Base-by-base conservation (phyloP, 306 rosid species). In the Medicago arabica region DNA sequence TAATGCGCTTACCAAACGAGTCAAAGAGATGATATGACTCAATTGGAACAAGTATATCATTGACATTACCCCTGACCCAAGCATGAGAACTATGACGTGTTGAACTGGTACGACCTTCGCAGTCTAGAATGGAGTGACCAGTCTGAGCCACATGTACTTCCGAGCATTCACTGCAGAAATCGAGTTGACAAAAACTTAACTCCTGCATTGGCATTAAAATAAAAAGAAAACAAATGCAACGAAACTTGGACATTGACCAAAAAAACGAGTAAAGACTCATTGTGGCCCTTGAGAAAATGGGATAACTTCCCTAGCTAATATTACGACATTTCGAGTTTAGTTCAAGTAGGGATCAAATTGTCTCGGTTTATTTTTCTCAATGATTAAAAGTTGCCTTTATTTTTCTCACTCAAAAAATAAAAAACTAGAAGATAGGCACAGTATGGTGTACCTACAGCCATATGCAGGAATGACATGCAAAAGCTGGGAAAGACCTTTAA, bases 11-110 rank as follows among this genome's bases (percentile, higher is more conserved):
- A 73, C 98, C 98, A 83, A 92, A 95, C 16, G 98, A 97, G 68
- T 95, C 98, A 64, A 78, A 95, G 57, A 87, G 90, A 86, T 95
- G 97, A 83, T 90, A 95, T 49, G 97, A 89, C 68, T 92, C 97
- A 3, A 92, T 85, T 16, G 97, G 98, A 69, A 92, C 86, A 68
- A 95, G 88, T 36, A 95, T 69, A 58, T 95, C 98, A 72, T 88
- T 89, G 82, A 90, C 68, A n/a, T 93, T 92, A 58, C 93, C 98
- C 81, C 84, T 92, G 60, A 90, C 87, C 97, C 98, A 95, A n/a
- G 86, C 64, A 76, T 95, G 97, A 77, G 83, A 85, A 84, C 98
- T 88, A 67, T 77, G 88, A 46, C 97, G 98, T 59, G 36, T 70
- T 34, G 92, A 53, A 78, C 80, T 87, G 41, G 86, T 51, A 58